These are phyloP conservation scores for Meripilus lineatus DNA, from an alignment of 1,284 basidiomycete genomes.

Conservation along the genomic window DNA sequence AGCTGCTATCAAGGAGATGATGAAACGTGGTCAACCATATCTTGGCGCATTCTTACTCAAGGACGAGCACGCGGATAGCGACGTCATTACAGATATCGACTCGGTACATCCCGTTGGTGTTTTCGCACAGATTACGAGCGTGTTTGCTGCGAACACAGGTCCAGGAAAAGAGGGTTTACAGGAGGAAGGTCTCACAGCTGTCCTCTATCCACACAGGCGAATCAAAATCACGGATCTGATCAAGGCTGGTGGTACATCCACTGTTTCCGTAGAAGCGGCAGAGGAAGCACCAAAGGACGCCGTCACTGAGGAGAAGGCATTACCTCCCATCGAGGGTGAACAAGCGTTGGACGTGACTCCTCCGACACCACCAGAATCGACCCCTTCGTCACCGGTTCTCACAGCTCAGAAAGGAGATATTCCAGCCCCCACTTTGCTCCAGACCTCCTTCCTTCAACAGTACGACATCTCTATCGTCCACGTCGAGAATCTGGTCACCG, in stretches of 20 bases:
- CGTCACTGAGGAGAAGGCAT: constrained; percentile 12
- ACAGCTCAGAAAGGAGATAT: not conserved
- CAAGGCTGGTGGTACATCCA: constrained; percentile 49
- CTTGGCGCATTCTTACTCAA: constrained; percentile 97
- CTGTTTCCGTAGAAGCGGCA: constrained; percentile 45
- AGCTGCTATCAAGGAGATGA: constrained; percentile 93
- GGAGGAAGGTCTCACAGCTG: constrained; percentile 90
- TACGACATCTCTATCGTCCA: constrained; percentile 90
- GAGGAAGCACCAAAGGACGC: constrained; percentile 29
- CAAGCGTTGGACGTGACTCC: constrained; percentile 29
- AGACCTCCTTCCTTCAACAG: constrained; percentile 89
- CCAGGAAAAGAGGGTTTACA: constrained; percentile 54
- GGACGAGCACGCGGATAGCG: constrained; percentile 90
- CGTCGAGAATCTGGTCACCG: constrained; percentile 79
- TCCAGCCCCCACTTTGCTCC: constrained; percentile 48
- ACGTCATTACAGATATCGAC: constrained; percentile 86
- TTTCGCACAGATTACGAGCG: constrained; percentile 96
- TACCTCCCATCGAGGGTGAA: constrained; percentile 23
- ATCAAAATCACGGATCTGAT: constrained; percentile 89
- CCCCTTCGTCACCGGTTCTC: constrained; percentile 7
- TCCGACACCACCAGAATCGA: constrained; percentile 36
- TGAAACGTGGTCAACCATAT: constrained; percentile 96
- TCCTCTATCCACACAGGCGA: constrained; percentile 92
- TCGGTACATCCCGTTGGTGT: constrained; percentile 94
- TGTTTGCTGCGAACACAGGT: constrained; percentile 66